Conservation (phyloP, 23 red algal species). For the Chondrus crispus region DNA sequence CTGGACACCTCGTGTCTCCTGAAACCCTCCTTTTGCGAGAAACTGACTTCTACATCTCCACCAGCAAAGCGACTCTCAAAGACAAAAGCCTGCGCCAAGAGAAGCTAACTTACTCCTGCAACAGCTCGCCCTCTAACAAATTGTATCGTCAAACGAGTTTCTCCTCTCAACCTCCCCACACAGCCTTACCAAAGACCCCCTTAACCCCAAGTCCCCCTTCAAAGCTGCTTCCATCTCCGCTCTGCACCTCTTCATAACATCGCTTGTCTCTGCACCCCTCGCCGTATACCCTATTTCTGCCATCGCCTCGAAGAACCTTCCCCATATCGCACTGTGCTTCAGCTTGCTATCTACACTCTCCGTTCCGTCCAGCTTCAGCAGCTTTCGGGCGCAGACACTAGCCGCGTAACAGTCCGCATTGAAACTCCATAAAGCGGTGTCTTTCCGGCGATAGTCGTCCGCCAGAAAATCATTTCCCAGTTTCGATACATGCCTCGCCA, state of each 20-base stretch:
- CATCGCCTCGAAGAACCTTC: conserved; percentile 19
- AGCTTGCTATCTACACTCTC: not conserved
- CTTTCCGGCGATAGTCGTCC: not conserved
- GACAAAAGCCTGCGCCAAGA: no score
- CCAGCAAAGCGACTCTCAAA: no score
- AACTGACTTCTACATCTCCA: no score
- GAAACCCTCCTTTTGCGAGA: no score
- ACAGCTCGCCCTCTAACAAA: no score
- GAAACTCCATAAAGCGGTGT: conserved; percentile 15
- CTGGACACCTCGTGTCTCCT: no score
- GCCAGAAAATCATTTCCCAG: not conserved
- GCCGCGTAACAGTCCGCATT: conserved; percentile 49
- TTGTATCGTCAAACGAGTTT: no score
- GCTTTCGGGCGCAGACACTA: conserved; percentile 30
- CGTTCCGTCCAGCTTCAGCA: not conserved
- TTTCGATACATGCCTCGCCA: not conserved
- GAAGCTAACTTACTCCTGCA: no score
- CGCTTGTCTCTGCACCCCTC: not conserved
- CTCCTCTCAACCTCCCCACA: no score
- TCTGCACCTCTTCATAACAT: not conserved
- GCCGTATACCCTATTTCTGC: not conserved
- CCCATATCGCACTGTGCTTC: conserved; percentile 29
- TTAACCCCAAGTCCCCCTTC: no score
- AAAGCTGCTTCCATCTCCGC: not conserved
- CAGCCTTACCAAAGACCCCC: no score